Evolutionary conservation across 495 filamentous ascomycete genomes (phyloP), one percentile per base, ranked within the genome.

Genomic region (Xylaria nigripes): DNA sequence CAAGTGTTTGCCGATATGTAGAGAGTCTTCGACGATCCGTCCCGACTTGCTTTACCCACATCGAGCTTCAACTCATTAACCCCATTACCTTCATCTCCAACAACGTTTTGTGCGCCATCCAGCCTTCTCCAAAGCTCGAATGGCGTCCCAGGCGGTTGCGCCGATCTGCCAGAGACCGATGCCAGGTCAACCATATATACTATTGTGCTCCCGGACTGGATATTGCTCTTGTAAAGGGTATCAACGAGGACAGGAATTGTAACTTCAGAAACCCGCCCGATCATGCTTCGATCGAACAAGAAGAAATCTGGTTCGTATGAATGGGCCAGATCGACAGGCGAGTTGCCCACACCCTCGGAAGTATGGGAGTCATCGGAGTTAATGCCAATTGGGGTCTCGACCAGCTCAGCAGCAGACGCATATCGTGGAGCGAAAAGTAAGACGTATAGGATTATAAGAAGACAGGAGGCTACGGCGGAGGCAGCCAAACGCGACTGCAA

Each of bases 1-100:
- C 91, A 96, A 7, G 87, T 86, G 52, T 86, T 94, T 30, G 91
- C 78, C 3, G 89, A 87, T 45, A 96, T 76, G 60, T 84, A 95
- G 6, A 95, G 70, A 1, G 72, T 81, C 16, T 70, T 76, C 6
- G 72, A 51, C 1, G 58, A 13, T 23, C 50, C 47, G 51, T 70
- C 65, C 34, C 71, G 64, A 22, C 51, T 62, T 6, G 9, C 13
- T 25, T 70, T 50, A 41, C 47, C 59, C 48, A 55, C 48, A 48
- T 60, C 44, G 25, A 19, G 9, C 18, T 22, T 40, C n/a, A 44
- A 36, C 30, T 38, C 49, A 19, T 58, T 53, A 0, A 56, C 32
- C 8, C 44, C 51, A 21, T 25, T 32, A 8, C 21, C 48, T n/a
- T 65, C 60, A n/a, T 10, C 51, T 15, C 64, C 58, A 12, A 38